phyloP scores from a whole-genome alignment of 257 asterid genomes.

The Scutellaria galericulata region DNA sequence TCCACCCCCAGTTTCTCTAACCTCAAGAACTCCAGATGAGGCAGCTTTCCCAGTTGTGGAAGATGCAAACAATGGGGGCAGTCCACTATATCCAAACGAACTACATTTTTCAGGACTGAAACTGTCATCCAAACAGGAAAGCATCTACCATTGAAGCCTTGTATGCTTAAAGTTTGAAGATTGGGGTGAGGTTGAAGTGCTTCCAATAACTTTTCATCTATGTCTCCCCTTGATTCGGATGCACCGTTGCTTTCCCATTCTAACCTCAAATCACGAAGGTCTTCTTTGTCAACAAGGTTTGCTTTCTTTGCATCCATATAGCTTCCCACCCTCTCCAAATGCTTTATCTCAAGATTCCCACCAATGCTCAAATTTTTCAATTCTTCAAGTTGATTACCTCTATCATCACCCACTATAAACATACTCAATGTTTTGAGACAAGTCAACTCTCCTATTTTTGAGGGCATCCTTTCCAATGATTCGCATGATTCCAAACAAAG shows the following conservation, averaged over 20 bases:
- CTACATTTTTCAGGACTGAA: slow-evolving; percentile 10
- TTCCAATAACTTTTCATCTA: background rate
- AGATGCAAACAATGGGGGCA: slow-evolving; percentile 24
- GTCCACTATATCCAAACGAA: background rate
- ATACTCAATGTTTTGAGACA: no score
- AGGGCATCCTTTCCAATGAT: no score
- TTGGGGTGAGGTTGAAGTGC: background rate
- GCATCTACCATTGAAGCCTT: slow-evolving; percentile 1
- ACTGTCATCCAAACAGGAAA: slow-evolving; percentile 38
- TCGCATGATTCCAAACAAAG: no score
- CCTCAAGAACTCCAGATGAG: background rate
- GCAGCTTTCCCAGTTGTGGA: slow-evolving; percentile 36
- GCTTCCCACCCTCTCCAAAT: no score
- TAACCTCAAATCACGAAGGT: slow-evolving; percentile 31
- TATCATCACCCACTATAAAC: no score
- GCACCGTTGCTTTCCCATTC: slow-evolving; percentile 16
- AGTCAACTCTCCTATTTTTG: no score
- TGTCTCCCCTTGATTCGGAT: no score
- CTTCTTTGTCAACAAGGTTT: slow-evolving; percentile 26
- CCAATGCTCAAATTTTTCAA: no score
- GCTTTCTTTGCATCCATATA: slow-evolving; percentile 32
- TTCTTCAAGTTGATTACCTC: no score
- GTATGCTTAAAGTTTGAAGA: background rate
- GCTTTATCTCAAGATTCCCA: no score
- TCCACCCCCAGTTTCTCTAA: slow-evolving; percentile 16